These are phyloP conservation scores for Tetracladium maxilliforme DNA, from an alignment of 2,329 filamentous ascomycete species.

Conservation along the genomic window DNA sequence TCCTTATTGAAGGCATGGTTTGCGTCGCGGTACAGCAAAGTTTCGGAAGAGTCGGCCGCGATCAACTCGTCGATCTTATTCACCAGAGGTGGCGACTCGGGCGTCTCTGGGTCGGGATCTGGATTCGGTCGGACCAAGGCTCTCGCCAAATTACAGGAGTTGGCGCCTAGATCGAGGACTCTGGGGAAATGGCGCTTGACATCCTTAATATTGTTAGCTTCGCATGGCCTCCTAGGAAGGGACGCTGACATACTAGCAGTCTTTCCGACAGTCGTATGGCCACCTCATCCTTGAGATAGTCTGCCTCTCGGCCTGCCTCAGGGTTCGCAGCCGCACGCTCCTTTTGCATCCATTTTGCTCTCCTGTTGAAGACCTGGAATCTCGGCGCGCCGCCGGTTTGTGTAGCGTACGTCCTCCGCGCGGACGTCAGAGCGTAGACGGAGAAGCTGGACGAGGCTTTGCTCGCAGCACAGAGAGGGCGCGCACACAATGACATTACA, in stretches of 20 bases:
- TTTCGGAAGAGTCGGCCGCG: slow-evolving; percentile 67
- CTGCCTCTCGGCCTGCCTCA: slow-evolving; percentile 62
- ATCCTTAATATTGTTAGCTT: slow-evolving; percentile 39
- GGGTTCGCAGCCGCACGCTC: slow-evolving; percentile 64
- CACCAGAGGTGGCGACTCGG: slow-evolving; percentile 49
- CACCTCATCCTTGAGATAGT: slow-evolving; percentile 90
- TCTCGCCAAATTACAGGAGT: slow-evolving; percentile 85
- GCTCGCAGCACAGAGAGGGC: no score
- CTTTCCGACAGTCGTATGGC: slow-evolving; percentile 73
- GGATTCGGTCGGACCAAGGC: slow-evolving; percentile 60
- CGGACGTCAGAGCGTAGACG: slow-evolving; percentile 6
- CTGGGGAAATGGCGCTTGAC: slow-evolving; percentile 78
- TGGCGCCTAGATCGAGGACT: slow-evolving; percentile 86
- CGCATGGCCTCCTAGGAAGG: neutral
- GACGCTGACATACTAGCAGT: slow-evolving; percentile 43
- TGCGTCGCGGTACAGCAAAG: slow-evolving; percentile 68
- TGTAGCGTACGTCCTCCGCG: slow-evolving; percentile 54
- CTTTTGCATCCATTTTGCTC: slow-evolving; percentile 80
- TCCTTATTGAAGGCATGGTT: slow-evolving; percentile 59
- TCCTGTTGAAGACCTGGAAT: slow-evolving; percentile 82
- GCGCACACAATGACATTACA: no score
- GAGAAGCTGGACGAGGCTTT: slow-evolving; percentile 7
- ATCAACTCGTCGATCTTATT: slow-evolving; percentile 59
- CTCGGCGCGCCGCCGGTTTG: slow-evolving; percentile 63
- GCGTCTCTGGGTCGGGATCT: slow-evolving; percentile 39